Base-by-base conservation (phyloP, 2,329 filamentous ascomycete species). In the Aspergillus unguis region DNA sequence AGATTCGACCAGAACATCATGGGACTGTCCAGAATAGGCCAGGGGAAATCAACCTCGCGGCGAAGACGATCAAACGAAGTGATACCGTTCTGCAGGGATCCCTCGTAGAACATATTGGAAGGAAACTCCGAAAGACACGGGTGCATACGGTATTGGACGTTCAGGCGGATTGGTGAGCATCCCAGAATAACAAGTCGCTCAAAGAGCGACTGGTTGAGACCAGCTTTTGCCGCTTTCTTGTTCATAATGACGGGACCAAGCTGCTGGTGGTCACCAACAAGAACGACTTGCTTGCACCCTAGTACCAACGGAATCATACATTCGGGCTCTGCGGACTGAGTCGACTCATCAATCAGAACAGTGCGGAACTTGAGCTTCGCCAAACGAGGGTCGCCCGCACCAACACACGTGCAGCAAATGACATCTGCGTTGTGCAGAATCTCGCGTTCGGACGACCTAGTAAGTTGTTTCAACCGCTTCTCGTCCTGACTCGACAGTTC, bases 1-100 rank as follows among this genome's bases (percentile, higher is more conserved):
- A 96, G 78, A 69, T 99, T 99, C 27, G 91, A 95, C 94, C 94
- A 99, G 77, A 99, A 99, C 94, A 97, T 97, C 94, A 99, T 99
- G 3, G 94, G 94, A 62, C 86, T 90, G 69, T 97, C 92, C 23
- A 80, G 84, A 29, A 96, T 90, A 2, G 94, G 94, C 94, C 94
- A 99, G 9, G 94, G 94, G 71, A 99, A 99, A 71, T 99, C 94
- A 28, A 99, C 90, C 64, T 99, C 92, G 60, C 87, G 87, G 57
- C 92, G 87, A 58, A 97, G 81, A 55, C 94, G 87, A 66, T 95
- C 87, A 61, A 90, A 86, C 69, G 88, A 88, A 0, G 92, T 95
- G 43, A 99, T 90, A 67, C 94, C 94, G 63, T 99, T 99, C 72
- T 99, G 94, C 50, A 99, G 80, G 51, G 90, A 94, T 23, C 94